phyloP scores from a whole-genome alignment of 2,329 filamentous ascomycete genomes.

The Colletotrichum incanum region DNA sequence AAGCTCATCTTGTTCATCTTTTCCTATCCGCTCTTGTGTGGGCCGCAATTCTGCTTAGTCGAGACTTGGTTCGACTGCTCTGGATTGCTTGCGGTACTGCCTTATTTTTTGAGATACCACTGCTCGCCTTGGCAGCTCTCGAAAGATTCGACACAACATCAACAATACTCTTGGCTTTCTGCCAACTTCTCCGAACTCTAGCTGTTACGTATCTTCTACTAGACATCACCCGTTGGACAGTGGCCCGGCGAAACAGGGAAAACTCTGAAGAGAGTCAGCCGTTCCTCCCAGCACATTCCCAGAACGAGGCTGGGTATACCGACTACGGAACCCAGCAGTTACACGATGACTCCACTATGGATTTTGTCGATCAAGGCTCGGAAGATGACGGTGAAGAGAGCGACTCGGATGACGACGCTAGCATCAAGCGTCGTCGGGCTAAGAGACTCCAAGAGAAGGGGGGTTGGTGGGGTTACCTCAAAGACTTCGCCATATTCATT shows the following conservation, averaged over 20 bases:
- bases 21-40: constrained; percentile 13
- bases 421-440: constrained; percentile 48
- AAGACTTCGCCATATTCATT: constrained; percentile 51
- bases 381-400: constrained; percentile 38
- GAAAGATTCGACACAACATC: neutral
- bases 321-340: constrained; percentile 15
- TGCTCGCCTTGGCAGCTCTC: neutral
- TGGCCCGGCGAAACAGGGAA: neutral
- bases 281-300: neutral
- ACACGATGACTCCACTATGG: neutral
- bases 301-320: neutral
- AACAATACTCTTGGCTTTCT: neutral
- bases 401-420: constrained; percentile 46
- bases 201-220: neutral
- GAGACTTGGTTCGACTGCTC: neutral
- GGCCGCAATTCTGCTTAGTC: neutral
- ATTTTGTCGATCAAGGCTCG: neutral
- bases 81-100: neutral
- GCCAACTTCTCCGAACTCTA: neutral
- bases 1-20: constrained; percentile 23
- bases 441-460: constrained; percentile 50
- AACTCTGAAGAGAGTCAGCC: constrained; percentile 19
- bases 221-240: neutral
- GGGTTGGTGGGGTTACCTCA: constrained; percentile 52
- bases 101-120: constrained; percentile 2